Evolutionary conservation across 495 filamentous ascomycete species (phyloP).

Genomic region (Lindgomyces ingoldianus): DNA sequence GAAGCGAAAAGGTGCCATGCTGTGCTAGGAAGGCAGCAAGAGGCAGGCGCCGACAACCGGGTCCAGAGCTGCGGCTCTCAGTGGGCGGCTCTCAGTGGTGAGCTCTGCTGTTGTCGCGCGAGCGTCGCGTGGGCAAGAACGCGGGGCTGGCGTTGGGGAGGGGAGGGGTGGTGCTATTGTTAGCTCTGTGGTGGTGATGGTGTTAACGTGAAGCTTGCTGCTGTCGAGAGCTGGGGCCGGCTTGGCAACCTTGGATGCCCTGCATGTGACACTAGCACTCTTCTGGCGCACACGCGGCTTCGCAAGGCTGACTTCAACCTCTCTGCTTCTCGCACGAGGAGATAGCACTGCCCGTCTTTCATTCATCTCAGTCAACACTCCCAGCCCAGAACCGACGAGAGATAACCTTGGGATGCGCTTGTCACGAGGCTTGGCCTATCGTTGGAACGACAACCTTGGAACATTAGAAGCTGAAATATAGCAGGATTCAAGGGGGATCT

Average conservation of each 20-base stretch:
- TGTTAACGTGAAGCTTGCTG: conserved; percentile 3
- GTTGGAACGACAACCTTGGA: too few species aligned
- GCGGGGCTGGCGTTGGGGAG: background rate
- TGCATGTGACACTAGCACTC: conserved; percentile 7
- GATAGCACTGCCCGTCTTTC: background rate
- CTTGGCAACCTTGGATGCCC: conserved; percentile 4
- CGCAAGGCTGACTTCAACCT: conserved; percentile 6
- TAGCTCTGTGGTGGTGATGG: conserved; percentile 7
- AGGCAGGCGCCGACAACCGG: background rate
- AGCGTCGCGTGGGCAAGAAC: conserved; percentile 1
- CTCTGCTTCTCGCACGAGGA: background rate
- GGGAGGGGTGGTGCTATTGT: background rate
- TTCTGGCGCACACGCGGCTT: background rate
- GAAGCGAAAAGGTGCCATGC: conserved; percentile 24
- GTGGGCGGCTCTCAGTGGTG: background rate
- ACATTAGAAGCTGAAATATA: too few species aligned
- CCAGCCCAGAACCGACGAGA: too few species aligned
- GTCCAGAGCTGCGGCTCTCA: background rate
- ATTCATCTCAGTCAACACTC: too few species aligned
- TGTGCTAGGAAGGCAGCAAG: background rate
- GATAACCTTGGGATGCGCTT: too few species aligned
- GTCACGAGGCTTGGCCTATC: too few species aligned
- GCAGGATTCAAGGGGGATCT: too few species aligned
- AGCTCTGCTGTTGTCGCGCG: background rate
- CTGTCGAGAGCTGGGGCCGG: background rate